Evolutionary conservation across 2,329 filamentous ascomycete species (phyloP).

Genomic region (Penicillium sp.): DNA sequence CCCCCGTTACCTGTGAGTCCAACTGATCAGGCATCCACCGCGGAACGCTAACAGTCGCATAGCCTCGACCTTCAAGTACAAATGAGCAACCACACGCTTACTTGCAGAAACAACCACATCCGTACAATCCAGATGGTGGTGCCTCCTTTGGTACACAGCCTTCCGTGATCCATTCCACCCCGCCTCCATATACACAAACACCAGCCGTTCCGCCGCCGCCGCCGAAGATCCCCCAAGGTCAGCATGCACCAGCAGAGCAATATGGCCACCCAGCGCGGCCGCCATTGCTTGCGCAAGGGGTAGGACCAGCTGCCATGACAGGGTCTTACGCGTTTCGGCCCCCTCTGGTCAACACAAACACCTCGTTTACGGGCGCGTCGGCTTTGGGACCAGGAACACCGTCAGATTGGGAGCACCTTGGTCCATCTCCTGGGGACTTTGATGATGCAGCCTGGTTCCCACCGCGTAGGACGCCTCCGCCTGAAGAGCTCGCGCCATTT

Average conservation of each 20-base stretch:
- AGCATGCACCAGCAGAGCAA: slow-evolving; percentile 31
- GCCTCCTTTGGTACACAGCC: slow-evolving; percentile 16
- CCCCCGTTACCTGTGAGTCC: slow-evolving; percentile 41
- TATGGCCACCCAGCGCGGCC: slow-evolving; percentile 17
- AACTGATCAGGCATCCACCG: background rate
- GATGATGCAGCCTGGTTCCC: slow-evolving; percentile 37
- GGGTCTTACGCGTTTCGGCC: slow-evolving; percentile 18
- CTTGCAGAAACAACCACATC: slow-evolving; percentile 18
- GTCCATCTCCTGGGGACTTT: slow-evolving; percentile 35
- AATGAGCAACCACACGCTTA: slow-evolving; percentile 25
- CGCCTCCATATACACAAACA: slow-evolving; percentile 25
- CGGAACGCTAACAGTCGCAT: background rate
- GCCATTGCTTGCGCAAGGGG: slow-evolving; percentile 18
- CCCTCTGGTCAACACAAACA: slow-evolving; percentile 14
- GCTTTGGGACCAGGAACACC: slow-evolving; percentile 45
- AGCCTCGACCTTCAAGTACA: slow-evolving; percentile 42
- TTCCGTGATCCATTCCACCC: slow-evolving; percentile 11
- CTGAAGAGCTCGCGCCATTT: slow-evolving; percentile 11
- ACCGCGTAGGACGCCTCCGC: slow-evolving; percentile 11
- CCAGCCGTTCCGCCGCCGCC: slow-evolving; percentile 39
- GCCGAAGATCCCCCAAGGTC: slow-evolving; percentile 42
- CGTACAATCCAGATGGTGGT: slow-evolving; percentile 17
- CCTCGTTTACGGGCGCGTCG: slow-evolving; percentile 31
- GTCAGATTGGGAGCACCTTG: slow-evolving; percentile 52
- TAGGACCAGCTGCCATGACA: slow-evolving; percentile 17